A percentile compares a stretch with the other conserved stretches of the same genome.
Evolutionary conservation across 345 rosid genomes (phyloP).

Genomic region (Noccaea bulbosa): DNA sequence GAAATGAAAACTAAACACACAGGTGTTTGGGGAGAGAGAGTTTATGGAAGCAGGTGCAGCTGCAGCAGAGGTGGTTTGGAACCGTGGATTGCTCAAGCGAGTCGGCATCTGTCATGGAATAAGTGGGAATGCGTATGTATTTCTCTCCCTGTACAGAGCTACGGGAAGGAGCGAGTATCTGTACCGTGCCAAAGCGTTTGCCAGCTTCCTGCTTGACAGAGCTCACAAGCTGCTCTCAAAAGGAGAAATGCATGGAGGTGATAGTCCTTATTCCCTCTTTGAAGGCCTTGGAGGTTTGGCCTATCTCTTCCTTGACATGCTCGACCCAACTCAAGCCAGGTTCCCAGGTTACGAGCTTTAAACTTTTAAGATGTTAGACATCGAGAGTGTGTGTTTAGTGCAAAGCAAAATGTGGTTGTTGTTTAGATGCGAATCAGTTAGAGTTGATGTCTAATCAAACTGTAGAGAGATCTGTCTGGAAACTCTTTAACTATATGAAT

Average conservation of each 20-base stretch:
- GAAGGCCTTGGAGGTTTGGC: conserved; percentile 80
- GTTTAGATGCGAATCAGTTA: background rate
- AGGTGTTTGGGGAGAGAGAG: conserved; percentile 64
- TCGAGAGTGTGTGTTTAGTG: background rate
- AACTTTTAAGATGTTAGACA: conserved; percentile 7
- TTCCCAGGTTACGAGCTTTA: conserved; percentile 70
- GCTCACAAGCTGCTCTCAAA: conserved; percentile 56
- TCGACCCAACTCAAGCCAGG: conserved; percentile 53
- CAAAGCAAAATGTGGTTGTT: conserved; percentile 24
- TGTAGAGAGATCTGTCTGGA: conserved; percentile 3
- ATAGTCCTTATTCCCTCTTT: conserved; percentile 61
- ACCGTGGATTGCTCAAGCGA: conserved; percentile 66
- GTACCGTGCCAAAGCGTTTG: conserved; percentile 68
- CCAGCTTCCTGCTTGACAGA: conserved; percentile 64
- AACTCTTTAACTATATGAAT: conserved; percentile 19
- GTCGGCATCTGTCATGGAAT: conserved; percentile 81
- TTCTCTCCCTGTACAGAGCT: conserved; percentile 59
- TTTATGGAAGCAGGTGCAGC: conserved; percentile 60
- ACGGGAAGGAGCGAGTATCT: conserved; percentile 58
- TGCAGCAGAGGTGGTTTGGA: conserved; percentile 74
- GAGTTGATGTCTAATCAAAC: conserved; percentile 13
- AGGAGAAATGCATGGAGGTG: conserved; percentile 74
- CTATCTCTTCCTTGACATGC: conserved; percentile 61
- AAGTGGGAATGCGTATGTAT: conserved; percentile 67
- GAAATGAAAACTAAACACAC: conserved; percentile 22